Conservation (phyloP, 208 protist genomes). For the Balamuthia mandrillaris region DNA sequence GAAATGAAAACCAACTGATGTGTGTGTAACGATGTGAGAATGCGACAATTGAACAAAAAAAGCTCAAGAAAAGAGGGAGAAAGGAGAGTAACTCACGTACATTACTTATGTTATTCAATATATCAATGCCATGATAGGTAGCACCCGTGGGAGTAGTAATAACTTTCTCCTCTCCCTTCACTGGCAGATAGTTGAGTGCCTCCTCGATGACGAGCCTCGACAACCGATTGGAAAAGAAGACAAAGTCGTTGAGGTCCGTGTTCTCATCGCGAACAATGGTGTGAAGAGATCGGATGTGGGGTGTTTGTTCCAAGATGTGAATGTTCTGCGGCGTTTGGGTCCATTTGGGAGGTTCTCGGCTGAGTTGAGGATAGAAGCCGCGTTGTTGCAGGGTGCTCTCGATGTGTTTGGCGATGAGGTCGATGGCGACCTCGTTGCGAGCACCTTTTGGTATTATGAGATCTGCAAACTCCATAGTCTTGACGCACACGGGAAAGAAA, state of each 20-base stretch:
- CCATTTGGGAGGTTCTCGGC: background rate
- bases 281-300: conserved; percentile 83
- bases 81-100: background rate
- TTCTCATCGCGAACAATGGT: conserved; percentile 85
- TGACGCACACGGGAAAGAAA: background rate
- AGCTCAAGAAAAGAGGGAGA: too few species aligned
- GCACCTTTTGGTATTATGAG: conserved; percentile 77
- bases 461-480: conserved; percentile 73
- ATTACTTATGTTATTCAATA: background rate
- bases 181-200: conserved; percentile 81
- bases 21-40: conserved; percentile 73
- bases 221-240: conserved; percentile 90
- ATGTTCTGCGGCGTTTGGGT: background rate
- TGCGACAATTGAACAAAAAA: too few species aligned
- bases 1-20: conserved; percentile 87
- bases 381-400: background rate
- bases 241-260: conserved; percentile 84
- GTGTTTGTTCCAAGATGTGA: conserved; percentile 63
- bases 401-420: conserved; percentile 71
- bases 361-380: background rate
- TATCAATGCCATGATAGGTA: background rate
- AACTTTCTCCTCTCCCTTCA: conserved; percentile 72
- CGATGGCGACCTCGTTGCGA: conserved; percentile 74
- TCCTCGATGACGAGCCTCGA: conserved; percentile 86
- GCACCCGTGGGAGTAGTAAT: conserved; percentile 71